These are phyloP conservation scores for Sporothrix phasma DNA, from an alignment of 2,329 filamentous ascomycete genomes.

Conservation along the genomic window DNA sequence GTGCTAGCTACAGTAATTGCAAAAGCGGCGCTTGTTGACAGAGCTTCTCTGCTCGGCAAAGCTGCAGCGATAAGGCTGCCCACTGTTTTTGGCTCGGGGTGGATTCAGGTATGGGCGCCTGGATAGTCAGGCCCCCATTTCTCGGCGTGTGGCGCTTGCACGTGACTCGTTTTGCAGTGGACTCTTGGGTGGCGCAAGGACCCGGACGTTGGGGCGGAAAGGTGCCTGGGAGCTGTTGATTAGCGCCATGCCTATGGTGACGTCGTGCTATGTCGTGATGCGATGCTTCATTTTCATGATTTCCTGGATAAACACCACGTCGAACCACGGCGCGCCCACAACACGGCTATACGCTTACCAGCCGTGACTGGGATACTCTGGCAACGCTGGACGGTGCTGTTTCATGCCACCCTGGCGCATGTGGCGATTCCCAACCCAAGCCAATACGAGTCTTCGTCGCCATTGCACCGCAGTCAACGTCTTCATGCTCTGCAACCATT, in stretches of 20 bases:
- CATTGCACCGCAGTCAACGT: constrained; percentile 1
- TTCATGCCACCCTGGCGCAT: neutral
- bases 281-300: neutral
- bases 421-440: neutral
- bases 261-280: neutral
- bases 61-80: constrained; percentile 8
- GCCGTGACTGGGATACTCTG: neutral
- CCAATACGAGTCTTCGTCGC: neutral
- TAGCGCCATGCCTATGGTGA: neutral
- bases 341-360: neutral
- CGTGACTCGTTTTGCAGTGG: neutral
- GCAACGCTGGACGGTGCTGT: neutral
- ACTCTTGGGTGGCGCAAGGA: neutral
- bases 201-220: neutral
- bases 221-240: neutral
- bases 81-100: neutral
- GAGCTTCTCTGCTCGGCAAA: constrained; percentile 1
- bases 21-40: neutral
- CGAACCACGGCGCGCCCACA: neutral
- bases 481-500: too few species aligned
- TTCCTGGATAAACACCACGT: too few species aligned
- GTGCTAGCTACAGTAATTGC: neutral
- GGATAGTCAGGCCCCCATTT: neutral
- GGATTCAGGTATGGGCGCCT: neutral
- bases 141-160: neutral